Evolutionary conservation across 2,329 filamentous ascomycete species (phyloP).

Genomic region (Sordariomycetes sp.): DNA sequence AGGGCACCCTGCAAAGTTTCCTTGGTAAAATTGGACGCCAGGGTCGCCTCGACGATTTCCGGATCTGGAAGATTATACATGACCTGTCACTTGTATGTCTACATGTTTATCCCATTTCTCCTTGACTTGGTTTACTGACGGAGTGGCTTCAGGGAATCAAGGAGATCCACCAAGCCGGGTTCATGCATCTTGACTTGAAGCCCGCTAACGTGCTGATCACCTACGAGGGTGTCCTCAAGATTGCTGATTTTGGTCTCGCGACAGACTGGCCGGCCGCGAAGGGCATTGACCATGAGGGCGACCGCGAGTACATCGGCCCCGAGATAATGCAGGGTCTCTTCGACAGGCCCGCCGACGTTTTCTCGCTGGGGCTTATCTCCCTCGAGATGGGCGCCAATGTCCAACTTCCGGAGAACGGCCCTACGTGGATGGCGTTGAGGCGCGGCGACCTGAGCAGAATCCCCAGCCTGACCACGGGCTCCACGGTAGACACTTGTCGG

Average conservation of each 20-base stretch:
- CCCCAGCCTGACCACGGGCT: constrained; percentile 76
- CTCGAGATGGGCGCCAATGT: constrained; percentile 93
- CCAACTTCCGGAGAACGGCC: constrained; percentile 83
- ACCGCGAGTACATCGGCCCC: constrained; percentile 91
- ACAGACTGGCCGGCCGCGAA: constrained; percentile 65
- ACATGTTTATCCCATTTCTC: background rate
- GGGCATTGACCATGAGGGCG: constrained; percentile 81
- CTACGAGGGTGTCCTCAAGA: constrained; percentile 73
- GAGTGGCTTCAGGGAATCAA: constrained; percentile 57
- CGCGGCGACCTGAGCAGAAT: constrained; percentile 84
- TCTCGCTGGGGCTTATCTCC: constrained; percentile 87
- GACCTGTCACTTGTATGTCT: constrained; percentile 68
- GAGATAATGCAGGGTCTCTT: constrained; percentile 81
- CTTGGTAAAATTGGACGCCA: constrained; percentile 72
- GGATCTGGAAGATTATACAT: constrained; percentile 95
- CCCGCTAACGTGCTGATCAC: constrained; percentile 76
- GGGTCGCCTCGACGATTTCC: constrained; percentile 87
- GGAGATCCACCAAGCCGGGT: constrained; percentile 80
- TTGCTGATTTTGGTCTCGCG: constrained; percentile 79
- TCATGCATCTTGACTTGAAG: constrained; percentile 78
- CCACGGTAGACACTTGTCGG: constrained; percentile 42
- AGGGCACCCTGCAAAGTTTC: constrained; percentile 82
- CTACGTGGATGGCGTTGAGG: constrained; percentile 80
- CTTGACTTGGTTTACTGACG: background rate
- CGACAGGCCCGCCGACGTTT: constrained; percentile 87